A percentile compares a stretch with the other conserved stretches of the same genome.
These are phyloP conservation scores for Agaricus subrufescens DNA, from an alignment of 768 basidiomycete species.

Conservation along the genomic window DNA sequence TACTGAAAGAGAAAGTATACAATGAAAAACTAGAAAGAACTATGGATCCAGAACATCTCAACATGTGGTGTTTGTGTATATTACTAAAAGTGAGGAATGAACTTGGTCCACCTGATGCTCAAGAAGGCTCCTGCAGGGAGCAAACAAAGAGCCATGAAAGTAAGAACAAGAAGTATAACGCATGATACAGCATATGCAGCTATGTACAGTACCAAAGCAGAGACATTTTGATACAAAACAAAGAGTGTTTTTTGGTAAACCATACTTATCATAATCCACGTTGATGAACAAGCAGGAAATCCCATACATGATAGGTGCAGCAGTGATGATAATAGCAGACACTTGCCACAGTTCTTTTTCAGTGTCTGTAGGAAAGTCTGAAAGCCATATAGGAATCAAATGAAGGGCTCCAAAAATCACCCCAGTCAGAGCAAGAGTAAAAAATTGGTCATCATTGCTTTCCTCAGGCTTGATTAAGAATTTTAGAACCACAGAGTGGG, in stretches of 20 bases:
- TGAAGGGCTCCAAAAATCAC: slow-evolving; percentile 2
- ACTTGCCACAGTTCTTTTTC: not conserved
- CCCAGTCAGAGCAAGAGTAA: not conserved
- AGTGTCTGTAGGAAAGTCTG: not conserved
- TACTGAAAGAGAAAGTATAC: no score
- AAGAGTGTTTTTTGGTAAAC: no score
- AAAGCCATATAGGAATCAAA: not conserved
- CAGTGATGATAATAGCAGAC: not conserved
- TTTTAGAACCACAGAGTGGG: no score
- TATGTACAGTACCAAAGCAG: not conserved
- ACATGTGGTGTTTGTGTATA: no score
- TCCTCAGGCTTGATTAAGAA: no score
- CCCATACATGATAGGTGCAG: not conserved
- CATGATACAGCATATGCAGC: slow-evolving; percentile 5
- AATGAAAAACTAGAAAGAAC: no score
- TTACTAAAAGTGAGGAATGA: slow-evolving; percentile 9
- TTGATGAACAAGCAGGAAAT: not conserved
- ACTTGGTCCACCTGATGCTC: slow-evolving; percentile 8
- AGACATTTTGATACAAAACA: not conserved
- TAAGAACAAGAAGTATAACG: slow-evolving; percentile 5
- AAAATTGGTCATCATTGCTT: no score
- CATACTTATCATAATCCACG: no score
- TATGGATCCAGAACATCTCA: no score
- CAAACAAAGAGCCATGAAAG: slow-evolving; percentile 4
- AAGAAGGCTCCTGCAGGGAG: not conserved